phyloP scores from a whole-genome alignment of 768 basidiomycete species.

The Auriscalpium vulgare region DNA sequence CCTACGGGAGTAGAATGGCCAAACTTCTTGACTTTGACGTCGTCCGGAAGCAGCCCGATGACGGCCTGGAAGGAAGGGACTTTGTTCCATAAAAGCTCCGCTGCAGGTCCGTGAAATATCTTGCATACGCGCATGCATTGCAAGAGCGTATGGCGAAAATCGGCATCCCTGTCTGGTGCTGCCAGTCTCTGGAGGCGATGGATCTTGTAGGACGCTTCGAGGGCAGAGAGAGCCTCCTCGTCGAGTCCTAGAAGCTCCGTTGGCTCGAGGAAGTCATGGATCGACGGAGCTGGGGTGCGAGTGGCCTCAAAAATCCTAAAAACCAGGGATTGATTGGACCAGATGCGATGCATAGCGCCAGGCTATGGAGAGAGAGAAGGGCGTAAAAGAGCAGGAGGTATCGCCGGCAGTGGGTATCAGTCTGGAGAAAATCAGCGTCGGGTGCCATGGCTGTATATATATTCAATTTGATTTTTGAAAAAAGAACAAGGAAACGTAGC shows the following conservation, averaged over 20 bases:
- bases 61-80: conserved; percentile 87
- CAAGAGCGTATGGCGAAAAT: neutral
- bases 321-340: neutral
- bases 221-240: neutral
- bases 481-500: neutral
- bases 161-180: neutral
- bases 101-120: neutral
- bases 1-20: neutral
- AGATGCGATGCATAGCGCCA: neutral
- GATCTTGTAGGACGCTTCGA: neutral
- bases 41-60: conserved; percentile 67
- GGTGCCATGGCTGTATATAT: neutral
- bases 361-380: neutral
- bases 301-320: neutral
- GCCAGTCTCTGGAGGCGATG: neutral
- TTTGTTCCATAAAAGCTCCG: conserved; percentile 30
- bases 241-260: neutral
- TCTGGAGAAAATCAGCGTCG: neutral
- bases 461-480: neutral
- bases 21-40: conserved; percentile 56
- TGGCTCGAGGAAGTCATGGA: neutral
- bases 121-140: neutral
- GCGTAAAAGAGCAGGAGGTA: neutral
- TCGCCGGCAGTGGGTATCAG: neutral
- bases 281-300: neutral